Evolutionary conservation across 108 stramenopile species (phyloP).

Genomic region (Seminavis robusta): DNA sequence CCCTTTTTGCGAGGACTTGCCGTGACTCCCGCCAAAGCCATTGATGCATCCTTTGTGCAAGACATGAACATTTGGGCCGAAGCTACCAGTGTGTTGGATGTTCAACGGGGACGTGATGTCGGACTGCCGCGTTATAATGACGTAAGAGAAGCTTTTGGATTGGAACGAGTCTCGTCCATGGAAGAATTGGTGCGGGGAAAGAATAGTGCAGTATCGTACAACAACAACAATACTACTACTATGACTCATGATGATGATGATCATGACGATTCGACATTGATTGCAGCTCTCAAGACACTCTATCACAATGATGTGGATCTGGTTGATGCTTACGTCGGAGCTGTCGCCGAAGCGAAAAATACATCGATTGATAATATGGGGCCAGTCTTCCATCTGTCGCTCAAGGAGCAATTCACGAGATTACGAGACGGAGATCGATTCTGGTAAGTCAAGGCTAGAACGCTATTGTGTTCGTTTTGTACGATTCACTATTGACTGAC

Average conservation of each 20-base stretch:
- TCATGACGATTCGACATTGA: no score
- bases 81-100: neutral
- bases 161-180: neutral
- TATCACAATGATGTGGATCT: conserved; percentile 1
- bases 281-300: neutral
- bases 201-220: no score
- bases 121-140: conserved; percentile 9
- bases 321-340: conserved; percentile 19
- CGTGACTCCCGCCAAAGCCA: neutral
- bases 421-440: conserved; percentile 14
- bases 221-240: no score
- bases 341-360: neutral
- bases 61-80: conserved; percentile 1
- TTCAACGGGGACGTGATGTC: conserved; percentile 9
- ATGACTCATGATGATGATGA: no score
- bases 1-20: conserved; percentile 2
- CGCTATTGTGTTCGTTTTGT: no score
- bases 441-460: conserved; percentile 7
- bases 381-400: neutral
- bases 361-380: neutral
- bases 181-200: no score
- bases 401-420: conserved; percentile 12
- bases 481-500: no score
- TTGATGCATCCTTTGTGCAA: conserved; percentile 17
- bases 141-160: neutral